These are phyloP conservation scores for Diospyros lotus DNA, from an alignment of 148 eudicot genomes.

Conservation along the genomic window DNA sequence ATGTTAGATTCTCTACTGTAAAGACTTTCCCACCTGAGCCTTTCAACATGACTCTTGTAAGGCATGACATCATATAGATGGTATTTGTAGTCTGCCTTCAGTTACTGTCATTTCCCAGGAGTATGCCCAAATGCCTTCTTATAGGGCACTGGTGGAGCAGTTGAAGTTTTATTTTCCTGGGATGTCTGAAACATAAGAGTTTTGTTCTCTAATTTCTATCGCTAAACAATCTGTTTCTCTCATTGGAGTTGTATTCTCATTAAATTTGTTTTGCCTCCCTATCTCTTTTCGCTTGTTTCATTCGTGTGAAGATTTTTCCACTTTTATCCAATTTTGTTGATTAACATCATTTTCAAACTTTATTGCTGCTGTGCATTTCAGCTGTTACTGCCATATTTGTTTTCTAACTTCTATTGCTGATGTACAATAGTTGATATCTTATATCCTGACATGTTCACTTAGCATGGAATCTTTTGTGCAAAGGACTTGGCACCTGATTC, in stretches of 20 bases:
- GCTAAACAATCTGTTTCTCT: constrained; percentile 6
- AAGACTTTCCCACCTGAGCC: background rate
- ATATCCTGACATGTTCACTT: constrained; percentile 6
- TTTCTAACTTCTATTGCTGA: too few relatives aligned
- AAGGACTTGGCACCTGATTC: constrained; percentile 66
- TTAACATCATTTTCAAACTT: background rate
- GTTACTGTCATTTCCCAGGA: background rate
- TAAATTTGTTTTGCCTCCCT: background rate
- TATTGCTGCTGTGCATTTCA: background rate
- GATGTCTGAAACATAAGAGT: background rate
- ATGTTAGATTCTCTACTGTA: background rate
- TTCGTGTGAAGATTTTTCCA: background rate
- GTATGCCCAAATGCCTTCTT: background rate
- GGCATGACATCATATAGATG: background rate
- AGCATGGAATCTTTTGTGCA: background rate
- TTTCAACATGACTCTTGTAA: background rate
- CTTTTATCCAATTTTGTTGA: background rate
- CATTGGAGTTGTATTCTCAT: background rate
- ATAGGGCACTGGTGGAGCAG: too few relatives aligned
- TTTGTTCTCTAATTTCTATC: background rate
- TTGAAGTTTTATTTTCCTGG: too few relatives aligned
- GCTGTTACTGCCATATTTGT: background rate
- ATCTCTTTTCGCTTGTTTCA: background rate
- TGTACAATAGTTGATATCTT: too few relatives aligned
- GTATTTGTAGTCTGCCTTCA: background rate